phyloP scores from a whole-genome alignment of 2,329 filamentous ascomycete species.

The Sporothrix globosa region DNA sequence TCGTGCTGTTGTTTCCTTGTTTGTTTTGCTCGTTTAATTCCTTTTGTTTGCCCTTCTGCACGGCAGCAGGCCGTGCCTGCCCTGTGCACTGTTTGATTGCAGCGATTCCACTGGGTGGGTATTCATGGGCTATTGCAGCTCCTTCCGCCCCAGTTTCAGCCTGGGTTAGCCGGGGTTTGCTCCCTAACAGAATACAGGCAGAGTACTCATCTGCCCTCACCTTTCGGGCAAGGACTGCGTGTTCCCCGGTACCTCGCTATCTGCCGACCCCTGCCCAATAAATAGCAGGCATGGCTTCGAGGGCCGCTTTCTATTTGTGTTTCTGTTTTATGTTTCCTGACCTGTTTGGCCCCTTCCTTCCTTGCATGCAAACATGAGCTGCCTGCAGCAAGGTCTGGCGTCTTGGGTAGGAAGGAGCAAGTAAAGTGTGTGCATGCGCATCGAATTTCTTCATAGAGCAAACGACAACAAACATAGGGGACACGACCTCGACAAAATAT shows the following conservation, averaged over 20 bases:
- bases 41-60: conserved; percentile 4
- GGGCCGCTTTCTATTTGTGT: background rate
- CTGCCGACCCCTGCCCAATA: conserved; percentile 34
- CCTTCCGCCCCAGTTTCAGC: conserved; percentile 29
- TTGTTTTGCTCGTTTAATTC: background rate
- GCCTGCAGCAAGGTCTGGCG: background rate
- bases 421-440: conserved; percentile 7
- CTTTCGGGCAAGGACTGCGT: conserved; percentile 8
- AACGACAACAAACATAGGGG: background rate
- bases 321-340: conserved; percentile 8
- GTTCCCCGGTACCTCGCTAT: conserved; percentile 31
- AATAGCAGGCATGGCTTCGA: conserved; percentile 16
- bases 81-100: conserved; percentile 16
- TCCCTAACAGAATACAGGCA: conserved; percentile 7
- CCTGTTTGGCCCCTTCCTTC: conserved; percentile 8
- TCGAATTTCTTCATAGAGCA: background rate
- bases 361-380: background rate
- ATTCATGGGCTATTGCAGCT: conserved; percentile 19
- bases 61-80: conserved; percentile 14
- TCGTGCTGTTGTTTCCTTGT: conserved; percentile 10
- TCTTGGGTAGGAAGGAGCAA: background rate
- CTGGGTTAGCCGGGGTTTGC: conserved; percentile 20
- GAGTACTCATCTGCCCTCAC: background rate
- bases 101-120: conserved; percentile 25
- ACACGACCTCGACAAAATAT: background rate